phyloP scores from a whole-genome alignment of 495 filamentous ascomycete species.

The Aspergillus funiculosus region DNA sequence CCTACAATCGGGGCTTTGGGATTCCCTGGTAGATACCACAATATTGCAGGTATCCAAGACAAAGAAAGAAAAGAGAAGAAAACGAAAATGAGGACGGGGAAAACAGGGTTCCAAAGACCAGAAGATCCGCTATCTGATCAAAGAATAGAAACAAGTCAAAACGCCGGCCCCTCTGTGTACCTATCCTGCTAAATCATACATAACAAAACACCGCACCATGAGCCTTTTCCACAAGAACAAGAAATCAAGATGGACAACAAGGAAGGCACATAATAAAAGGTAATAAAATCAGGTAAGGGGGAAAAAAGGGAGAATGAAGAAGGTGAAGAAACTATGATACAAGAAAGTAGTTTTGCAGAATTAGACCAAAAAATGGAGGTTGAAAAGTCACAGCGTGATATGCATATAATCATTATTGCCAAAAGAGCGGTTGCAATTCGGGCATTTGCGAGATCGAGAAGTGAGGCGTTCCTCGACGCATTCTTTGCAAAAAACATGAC shows the following conservation, averaged over 20 bases:
- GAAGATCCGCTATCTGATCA: slow-evolving; percentile 20
- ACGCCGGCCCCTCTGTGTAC: slow-evolving; percentile 35
- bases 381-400: slow-evolving; percentile 42
- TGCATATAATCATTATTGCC: slow-evolving; percentile 81
- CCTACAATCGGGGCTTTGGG: slow-evolving; percentile 30
- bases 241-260: slow-evolving; percentile 15
- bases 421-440: slow-evolving; percentile 84
- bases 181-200: slow-evolving; percentile 35
- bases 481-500: slow-evolving; percentile 89
- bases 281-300: slow-evolving; percentile 13
- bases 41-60: slow-evolving; percentile 35
- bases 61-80: slow-evolving; percentile 14
- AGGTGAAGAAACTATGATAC: slow-evolving; percentile 35
- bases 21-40: slow-evolving; percentile 21
- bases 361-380: slow-evolving; percentile 9
- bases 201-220: slow-evolving; percentile 40
- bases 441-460: slow-evolving; percentile 90
- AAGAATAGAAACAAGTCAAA: slow-evolving; percentile 23
- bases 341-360: slow-evolving; percentile 22
- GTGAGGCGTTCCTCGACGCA: slow-evolving; percentile 82
- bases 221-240: slow-evolving; percentile 28
- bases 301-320: slow-evolving; percentile 11
- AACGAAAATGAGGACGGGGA: slow-evolving; percentile 15
- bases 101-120: slow-evolving; percentile 19
- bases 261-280: slow-evolving; percentile 14